These are phyloP conservation scores for Cucurbita maxima DNA, from an alignment of 306 rosid species.

Conservation along the genomic window DNA sequence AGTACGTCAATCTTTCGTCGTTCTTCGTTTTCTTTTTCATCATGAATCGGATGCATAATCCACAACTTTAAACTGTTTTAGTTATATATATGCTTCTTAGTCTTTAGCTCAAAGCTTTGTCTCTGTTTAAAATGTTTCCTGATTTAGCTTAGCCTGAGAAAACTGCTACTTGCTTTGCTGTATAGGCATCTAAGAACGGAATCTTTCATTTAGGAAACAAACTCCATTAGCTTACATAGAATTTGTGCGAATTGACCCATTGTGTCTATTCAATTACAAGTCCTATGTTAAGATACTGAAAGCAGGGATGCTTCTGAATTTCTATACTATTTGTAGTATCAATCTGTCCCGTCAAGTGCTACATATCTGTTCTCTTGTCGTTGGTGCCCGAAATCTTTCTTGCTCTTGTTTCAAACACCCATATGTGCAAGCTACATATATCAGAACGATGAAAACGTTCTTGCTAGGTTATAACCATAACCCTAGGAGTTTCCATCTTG, in stretches of 20 bases:
- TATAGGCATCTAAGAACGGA: neutral
- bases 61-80: neutral
- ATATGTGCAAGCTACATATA: neutral
- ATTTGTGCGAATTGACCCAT: neutral
- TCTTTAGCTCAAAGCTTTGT: neutral
- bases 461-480: neutral
- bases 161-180: neutral
- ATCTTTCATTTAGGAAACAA: neutral
- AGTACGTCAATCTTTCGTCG: neutral
- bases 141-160: neutral
- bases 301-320: neutral
- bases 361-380: neutral
- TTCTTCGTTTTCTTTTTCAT: neutral
- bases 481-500: neutral
- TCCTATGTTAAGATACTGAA: neutral
- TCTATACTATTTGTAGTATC: neutral
- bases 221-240: neutral
- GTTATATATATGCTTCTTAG: neutral
- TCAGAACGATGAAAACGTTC: neutral
- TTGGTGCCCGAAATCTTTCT: neutral
- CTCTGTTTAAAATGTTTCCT: neutral
- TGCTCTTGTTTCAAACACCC: neutral
- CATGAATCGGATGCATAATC: neutral
- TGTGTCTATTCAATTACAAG: neutral
- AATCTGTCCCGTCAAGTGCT: neutral